phyloP scores from a whole-genome alignment of 148 eudicot species.

The Silene latifolia region DNA sequence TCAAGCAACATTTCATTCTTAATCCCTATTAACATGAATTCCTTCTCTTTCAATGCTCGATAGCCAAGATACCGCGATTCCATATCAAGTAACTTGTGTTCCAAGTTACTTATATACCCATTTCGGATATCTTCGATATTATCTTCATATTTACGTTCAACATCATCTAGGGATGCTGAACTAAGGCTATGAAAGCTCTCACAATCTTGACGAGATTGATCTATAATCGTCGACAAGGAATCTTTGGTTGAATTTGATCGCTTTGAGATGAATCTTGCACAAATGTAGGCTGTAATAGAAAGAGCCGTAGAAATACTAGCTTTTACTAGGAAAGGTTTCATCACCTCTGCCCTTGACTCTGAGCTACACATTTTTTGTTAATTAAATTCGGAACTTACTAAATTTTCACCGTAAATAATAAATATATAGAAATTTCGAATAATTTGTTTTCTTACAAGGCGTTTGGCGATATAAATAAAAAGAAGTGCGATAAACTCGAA shows the following conservation, averaged over 20 bases:
- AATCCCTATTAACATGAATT: slow-evolving; percentile 37
- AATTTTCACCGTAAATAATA: neutral
- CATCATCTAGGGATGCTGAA: slow-evolving; percentile 3
- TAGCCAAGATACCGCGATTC: slow-evolving; percentile 35
- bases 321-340: slow-evolving; percentile 38
- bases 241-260: slow-evolving; percentile 7
- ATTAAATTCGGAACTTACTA: neutral
- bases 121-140: neutral
- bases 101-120: slow-evolving; percentile 13
- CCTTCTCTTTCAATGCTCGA: slow-evolving; percentile 39
- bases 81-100: slow-evolving; percentile 31
- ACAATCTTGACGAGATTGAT: neutral
- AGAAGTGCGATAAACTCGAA: neutral
- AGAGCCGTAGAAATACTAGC: slow-evolving; percentile 46
- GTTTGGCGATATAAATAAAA: neutral
- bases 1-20: slow-evolving; percentile 30
- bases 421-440: neutral
- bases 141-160: neutral
- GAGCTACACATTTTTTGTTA: slow-evolving; percentile 24
- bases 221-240: neutral
- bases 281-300: slow-evolving; percentile 40
- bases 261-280: slow-evolving; percentile 24
- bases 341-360: slow-evolving; percentile 35
- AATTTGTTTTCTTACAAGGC: neutral
- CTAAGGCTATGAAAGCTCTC: slow-evolving; percentile 27